Evolutionary conservation across 768 basidiomycete genomes (phyloP).

Genomic region (Strobilomyces dryophilus): DNA sequence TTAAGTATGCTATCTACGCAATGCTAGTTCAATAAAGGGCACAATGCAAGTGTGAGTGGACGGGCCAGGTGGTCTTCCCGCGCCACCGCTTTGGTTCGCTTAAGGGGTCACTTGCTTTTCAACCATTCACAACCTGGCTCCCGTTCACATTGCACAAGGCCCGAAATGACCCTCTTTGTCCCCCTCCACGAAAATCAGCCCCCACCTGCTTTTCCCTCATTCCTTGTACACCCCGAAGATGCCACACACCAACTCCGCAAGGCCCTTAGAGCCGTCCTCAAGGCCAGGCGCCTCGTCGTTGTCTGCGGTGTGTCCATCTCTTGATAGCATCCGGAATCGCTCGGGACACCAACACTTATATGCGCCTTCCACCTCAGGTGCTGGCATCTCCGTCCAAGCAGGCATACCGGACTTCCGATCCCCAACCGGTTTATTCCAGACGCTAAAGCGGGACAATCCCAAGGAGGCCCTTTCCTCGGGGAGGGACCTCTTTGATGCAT

Average conservation of each 20-base stretch:
- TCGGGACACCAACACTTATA: not conserved
- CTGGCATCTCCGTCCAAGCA: conserved; percentile 83
- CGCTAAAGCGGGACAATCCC: conserved; percentile 74
- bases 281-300: conserved; percentile 81
- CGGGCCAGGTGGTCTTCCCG: conserved; percentile 17
- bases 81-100: conserved; percentile 20
- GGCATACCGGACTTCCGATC: conserved; percentile 92
- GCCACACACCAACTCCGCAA: conserved; percentile 45
- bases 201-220: conserved; percentile 50
- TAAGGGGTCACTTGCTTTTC: conserved; percentile 9
- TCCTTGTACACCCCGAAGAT: conserved; percentile 47
- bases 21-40: conserved; percentile 13
- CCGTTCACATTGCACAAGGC: conserved; percentile 25
- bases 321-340: conserved; percentile 10
- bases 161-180: conserved; percentile 60
- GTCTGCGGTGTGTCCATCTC: conserved; percentile 63
- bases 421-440: conserved; percentile 72
- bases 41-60: conserved; percentile 13
- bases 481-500: conserved; percentile 88
- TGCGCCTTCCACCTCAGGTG: conserved; percentile 45
- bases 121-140: conserved; percentile 19
- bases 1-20: conserved; percentile 13
- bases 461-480: conserved; percentile 67
- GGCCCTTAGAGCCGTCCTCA: conserved; percentile 63
- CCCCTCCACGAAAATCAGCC: conserved; percentile 50